Conservation (phyloP, 371 early-diverging fungal genomes). For the Encephalitozoon hellem region DNA sequence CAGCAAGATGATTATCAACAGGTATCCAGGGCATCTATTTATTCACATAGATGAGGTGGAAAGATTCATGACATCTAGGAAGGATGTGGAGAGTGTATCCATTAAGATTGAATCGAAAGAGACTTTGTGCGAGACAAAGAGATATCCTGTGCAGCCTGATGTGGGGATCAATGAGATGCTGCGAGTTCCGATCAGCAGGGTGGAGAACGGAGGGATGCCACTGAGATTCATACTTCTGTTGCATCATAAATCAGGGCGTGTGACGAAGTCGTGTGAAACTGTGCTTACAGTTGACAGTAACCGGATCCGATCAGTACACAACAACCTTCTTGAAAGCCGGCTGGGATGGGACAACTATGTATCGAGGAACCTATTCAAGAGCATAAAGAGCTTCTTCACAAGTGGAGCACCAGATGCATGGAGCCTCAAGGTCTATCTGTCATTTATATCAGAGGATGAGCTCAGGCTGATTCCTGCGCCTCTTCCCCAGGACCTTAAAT, state of each 20-base stretch:
- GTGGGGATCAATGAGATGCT: conserved; percentile 9
- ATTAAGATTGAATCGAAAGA: conserved; percentile 1
- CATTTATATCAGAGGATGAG: conserved; percentile 48
- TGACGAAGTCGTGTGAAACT: neutral
- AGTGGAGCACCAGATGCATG: neutral
- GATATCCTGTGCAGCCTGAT: neutral
- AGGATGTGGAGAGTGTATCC: conserved; percentile 9
- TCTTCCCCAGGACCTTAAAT: conserved; percentile 11
- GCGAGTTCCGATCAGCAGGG: neutral
- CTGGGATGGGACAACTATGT: conserved; percentile 9
- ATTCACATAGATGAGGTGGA: conserved; percentile 23
- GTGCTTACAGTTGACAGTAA: conserved; percentile 6
- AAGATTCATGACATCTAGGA: conserved; percentile 5
- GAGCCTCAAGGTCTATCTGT: conserved; percentile 9
- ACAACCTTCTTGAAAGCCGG: conserved; percentile 34
- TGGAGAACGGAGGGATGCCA: neutral
- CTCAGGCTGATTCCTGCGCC: conserved; percentile 8
- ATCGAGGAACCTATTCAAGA: conserved; percentile 10
- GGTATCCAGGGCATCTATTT: conserved; percentile 27
- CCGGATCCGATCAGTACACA: conserved; percentile 18
- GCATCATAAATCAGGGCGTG: neutral
- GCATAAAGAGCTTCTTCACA: neutral
- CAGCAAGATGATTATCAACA: conserved; percentile 12
- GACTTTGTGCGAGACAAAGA: conserved; percentile 8
- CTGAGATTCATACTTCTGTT: conserved; percentile 2